phyloP scores from a whole-genome alignment of 108 stramenopile species.

The Nitzschia sp. region DNA sequence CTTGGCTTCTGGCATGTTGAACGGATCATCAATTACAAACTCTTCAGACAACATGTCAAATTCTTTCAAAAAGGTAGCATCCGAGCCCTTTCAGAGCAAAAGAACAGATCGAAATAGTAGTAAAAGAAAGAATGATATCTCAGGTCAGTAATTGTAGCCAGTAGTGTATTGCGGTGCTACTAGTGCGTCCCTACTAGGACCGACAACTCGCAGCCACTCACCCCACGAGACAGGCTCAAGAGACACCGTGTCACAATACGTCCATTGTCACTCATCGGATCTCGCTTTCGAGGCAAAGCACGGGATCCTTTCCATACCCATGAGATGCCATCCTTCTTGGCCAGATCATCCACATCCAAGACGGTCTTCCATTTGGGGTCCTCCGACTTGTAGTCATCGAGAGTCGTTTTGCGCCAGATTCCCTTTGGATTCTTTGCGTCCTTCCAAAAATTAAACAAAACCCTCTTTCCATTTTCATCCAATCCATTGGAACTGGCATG shows the following conservation, averaged over 20 bases:
- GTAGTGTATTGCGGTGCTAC: no score
- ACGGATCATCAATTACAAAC: constrained; percentile 68
- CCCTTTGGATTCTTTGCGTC: constrained; percentile 80
- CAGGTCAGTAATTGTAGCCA: not conserved
- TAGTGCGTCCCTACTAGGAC: no score
- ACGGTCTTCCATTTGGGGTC: constrained; percentile 78
- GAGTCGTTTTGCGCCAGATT: constrained; percentile 78
- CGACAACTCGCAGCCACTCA: not conserved
- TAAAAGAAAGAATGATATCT: not conserved
- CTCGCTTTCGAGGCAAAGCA: constrained; percentile 54
- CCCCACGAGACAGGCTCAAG: constrained; percentile 73
- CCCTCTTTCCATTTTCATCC: constrained; percentile 51
- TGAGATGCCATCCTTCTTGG: constrained; percentile 60
- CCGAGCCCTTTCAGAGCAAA: constrained; percentile 55
- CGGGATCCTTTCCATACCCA: constrained; percentile 90
- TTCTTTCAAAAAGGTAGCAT: constrained; percentile 86
- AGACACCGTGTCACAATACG: constrained; percentile 60
- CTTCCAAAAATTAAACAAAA: constrained; percentile 81
- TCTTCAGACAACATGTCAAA: constrained; percentile 75
- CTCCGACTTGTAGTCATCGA: constrained; percentile 57
- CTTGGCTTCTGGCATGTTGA: constrained; percentile 82
- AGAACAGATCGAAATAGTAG: not conserved
- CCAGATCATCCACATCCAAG: constrained; percentile 85
- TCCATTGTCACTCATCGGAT: constrained; percentile 47
- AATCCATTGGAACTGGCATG: constrained; percentile 52